Conservation (phyloP, 2,329 filamentous ascomycete genomes). For the Penicillium crustosum region DNA sequence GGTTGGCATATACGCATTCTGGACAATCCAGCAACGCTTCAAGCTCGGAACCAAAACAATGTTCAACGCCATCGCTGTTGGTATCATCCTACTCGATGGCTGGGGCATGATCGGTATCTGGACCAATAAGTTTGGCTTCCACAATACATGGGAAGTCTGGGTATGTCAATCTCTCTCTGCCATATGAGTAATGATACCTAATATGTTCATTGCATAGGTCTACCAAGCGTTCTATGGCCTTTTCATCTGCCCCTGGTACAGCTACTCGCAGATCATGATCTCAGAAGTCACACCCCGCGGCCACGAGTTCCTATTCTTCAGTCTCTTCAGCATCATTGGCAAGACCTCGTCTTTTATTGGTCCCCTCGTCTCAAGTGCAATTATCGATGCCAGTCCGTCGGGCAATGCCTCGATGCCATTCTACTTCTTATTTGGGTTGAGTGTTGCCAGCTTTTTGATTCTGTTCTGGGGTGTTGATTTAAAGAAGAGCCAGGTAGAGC, state of each 20-base stretch:
- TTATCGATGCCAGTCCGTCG: constrained; percentile 61
- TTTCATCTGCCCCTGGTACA: constrained; percentile 69
- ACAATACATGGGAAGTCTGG: constrained; percentile 56
- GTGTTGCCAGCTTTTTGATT: constrained; percentile 54
- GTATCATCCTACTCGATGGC: constrained; percentile 59
- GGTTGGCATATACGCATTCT: constrained; percentile 62
- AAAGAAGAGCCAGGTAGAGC: constrained; percentile 60
- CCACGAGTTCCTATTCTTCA: constrained; percentile 71
- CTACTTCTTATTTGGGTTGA: constrained; percentile 64
- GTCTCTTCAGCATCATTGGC: constrained; percentile 66
- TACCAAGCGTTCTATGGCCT: constrained; percentile 62
- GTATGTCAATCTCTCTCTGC: constrained; percentile 17
- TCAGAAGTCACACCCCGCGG: constrained; percentile 67
- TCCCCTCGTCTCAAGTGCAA: constrained; percentile 66
- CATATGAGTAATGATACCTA: not conserved
- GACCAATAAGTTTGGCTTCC: constrained; percentile 55
- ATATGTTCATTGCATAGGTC: constrained; percentile 22
- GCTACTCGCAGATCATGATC: constrained; percentile 70
- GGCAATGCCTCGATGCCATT: constrained; percentile 62
- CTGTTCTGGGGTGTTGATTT: constrained; percentile 60
- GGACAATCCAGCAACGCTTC: constrained; percentile 61
- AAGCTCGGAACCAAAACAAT: constrained; percentile 64
- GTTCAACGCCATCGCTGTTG: constrained; percentile 64
- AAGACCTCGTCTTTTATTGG: constrained; percentile 69
- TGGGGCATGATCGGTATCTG: constrained; percentile 63